phyloP scores from a whole-genome alignment of 345 rosid species.

The Eucalyptus lansdowneana region DNA sequence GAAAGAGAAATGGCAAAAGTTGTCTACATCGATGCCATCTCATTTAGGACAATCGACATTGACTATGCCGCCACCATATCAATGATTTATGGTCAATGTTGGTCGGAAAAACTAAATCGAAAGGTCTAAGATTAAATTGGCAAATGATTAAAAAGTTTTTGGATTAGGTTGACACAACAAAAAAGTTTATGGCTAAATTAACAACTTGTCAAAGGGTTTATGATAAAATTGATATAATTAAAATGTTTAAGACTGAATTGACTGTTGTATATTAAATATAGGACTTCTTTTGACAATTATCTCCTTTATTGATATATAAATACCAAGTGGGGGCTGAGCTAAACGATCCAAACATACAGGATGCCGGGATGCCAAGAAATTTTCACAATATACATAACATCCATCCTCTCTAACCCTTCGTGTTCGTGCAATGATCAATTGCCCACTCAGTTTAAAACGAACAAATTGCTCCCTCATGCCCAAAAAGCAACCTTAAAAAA shows the following conservation, averaged over 20 bases:
- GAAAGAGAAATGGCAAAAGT: background rate
- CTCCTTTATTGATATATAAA: background rate
- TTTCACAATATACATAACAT: background rate
- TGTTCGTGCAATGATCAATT: background rate
- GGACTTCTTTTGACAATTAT: too few relatives aligned
- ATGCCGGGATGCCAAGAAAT: background rate
- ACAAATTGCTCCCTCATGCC: background rate
- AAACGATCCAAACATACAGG: background rate
- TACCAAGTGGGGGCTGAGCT: background rate
- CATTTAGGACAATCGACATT: background rate
- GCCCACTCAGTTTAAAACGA: background rate
- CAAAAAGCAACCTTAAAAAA: background rate
- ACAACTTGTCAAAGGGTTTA: accelerated
- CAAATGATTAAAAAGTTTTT: too few relatives aligned
- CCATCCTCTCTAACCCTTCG: background rate
- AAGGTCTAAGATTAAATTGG: accelerated
- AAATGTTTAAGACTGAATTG: too few relatives aligned
- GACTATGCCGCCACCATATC: accelerated
- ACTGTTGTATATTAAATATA: too few relatives aligned
- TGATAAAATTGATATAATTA: too few relatives aligned
- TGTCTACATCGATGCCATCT: too few relatives aligned
- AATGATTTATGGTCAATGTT: accelerated
- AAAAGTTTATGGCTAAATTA: too few relatives aligned
- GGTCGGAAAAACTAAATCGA: background rate
- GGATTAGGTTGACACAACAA: too few relatives aligned